Conservation (phyloP, 2,329 filamentous ascomycete species). For the Exophiala sp. region DNA sequence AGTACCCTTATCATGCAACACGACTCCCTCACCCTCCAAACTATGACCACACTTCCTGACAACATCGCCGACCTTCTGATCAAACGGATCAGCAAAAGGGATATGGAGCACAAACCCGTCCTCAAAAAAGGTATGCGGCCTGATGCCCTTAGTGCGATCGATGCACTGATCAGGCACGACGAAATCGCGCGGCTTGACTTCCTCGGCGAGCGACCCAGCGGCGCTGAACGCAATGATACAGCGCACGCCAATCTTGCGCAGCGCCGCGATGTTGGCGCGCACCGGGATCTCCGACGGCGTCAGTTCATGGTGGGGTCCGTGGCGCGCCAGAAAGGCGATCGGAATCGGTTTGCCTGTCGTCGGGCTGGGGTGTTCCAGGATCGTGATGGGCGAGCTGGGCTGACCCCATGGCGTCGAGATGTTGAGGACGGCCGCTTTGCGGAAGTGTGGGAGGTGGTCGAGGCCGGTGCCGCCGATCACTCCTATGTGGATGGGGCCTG, state of each 20-base stretch:
- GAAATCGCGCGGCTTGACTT: constrained; percentile 93
- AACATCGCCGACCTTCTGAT: constrained; percentile 66
- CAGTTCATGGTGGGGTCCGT: constrained; percentile 80
- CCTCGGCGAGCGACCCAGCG: constrained; percentile 84
- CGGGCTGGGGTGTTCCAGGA: constrained; percentile 77
- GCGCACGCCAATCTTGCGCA: constrained; percentile 81
- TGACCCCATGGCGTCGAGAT: constrained; percentile 81
- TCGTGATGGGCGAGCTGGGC: constrained; percentile 70
- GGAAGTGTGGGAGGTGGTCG: constrained; percentile 78
- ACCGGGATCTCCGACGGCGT: constrained; percentile 92
- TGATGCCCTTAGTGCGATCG: constrained; percentile 90
- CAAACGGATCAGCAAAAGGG: constrained; percentile 93
- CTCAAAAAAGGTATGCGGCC: constrained; percentile 89
- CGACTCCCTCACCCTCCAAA: constrained; percentile 77
- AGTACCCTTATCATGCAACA: constrained; percentile 75
- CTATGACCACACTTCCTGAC: constrained; percentile 69
- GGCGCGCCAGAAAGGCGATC: constrained; percentile 87
- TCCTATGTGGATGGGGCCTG: constrained; percentile 71
- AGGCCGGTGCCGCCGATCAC: constrained; percentile 93
- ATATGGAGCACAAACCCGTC: constrained; percentile 84
- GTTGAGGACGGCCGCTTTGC: constrained; percentile 71
- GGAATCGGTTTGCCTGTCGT: constrained; percentile 56
- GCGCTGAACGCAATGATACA: constrained; percentile 91
- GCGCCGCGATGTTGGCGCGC: constrained; percentile 96
- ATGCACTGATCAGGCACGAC: constrained; percentile 94